A percentile compares a stretch with the other conserved stretches of the same genome.
phyloP scores from a whole-genome alignment of 345 rosid species.

The Anacardium occidentale region DNA sequence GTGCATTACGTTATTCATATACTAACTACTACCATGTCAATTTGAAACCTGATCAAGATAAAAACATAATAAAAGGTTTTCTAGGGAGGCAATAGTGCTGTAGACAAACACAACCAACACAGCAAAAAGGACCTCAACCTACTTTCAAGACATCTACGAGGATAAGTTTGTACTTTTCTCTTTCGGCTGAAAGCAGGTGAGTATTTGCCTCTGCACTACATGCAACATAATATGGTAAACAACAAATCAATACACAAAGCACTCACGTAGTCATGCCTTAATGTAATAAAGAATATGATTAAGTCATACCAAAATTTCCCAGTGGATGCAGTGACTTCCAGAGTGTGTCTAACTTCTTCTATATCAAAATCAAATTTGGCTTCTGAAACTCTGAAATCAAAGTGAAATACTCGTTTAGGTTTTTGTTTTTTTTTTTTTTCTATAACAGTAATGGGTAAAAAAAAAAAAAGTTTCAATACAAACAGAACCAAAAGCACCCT shows the following conservation, averaged over 20 bases:
- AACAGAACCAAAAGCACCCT: neutral
- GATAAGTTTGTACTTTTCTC: neutral
- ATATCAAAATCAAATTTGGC: constrained; percentile 35
- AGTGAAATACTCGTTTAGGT: too few species aligned
- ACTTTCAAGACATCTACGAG: neutral
- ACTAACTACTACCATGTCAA: neutral
- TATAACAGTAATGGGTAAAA: too few species aligned
- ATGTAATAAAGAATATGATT: neutral
- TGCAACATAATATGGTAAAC: neutral
- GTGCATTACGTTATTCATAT: too few species aligned
- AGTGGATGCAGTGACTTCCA: constrained; percentile 68
- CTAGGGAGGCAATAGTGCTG: too few species aligned
- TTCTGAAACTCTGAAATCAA: constrained; percentile 29
- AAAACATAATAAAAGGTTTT: neutral
- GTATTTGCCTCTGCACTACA: neutral
- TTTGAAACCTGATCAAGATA: neutral
- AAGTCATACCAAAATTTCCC: constrained; percentile 68
- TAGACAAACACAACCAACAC: neutral
- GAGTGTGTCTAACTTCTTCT: constrained; percentile 43
- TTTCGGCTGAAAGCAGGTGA: neutral
- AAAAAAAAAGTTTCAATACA: neutral
- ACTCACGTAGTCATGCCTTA: neutral
- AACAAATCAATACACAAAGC: neutral
- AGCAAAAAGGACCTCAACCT: neutral
- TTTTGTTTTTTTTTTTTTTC: too few species aligned